Evolutionary conservation across 371 early-diverging fungal genomes (phyloP).

Genomic region (Mucor lusitanicus): DNA sequence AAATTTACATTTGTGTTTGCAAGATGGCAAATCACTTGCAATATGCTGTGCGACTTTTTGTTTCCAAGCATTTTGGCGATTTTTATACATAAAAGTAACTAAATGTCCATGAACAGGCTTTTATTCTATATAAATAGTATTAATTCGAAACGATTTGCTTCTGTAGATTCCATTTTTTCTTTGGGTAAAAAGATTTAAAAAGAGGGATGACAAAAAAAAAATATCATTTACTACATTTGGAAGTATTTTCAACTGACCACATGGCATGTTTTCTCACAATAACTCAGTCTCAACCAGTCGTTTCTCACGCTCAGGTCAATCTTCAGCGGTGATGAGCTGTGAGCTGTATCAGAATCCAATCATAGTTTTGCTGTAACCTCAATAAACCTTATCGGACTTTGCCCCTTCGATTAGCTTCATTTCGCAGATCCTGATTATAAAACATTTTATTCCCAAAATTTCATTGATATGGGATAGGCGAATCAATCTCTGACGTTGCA

Average conservation of each 20-base stretch:
- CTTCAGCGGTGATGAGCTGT: background rate
- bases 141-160: background rate
- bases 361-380: background rate
- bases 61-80: background rate
- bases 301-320: slow-evolving; percentile 21
- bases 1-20: background rate
- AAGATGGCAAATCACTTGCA: background rate
- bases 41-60: background rate
- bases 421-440: background rate
- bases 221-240: slow-evolving; percentile 5
- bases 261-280: slow-evolving; percentile 21
- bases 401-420: background rate
- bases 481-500: background rate
- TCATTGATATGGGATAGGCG: background rate
- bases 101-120: background rate
- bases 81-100: background rate
- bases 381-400: background rate
- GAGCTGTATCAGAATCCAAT: background rate
- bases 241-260: slow-evolving; percentile 3
- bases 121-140: slow-evolving; percentile 5
- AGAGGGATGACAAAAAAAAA: background rate
- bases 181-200: background rate
- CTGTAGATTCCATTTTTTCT: background rate
- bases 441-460: background rate
- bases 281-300: slow-evolving; percentile 6